These are phyloP conservation scores for Antonospora locustae DNA, from an alignment of 371 early-diverging fungal species.

Conservation along the genomic window DNA sequence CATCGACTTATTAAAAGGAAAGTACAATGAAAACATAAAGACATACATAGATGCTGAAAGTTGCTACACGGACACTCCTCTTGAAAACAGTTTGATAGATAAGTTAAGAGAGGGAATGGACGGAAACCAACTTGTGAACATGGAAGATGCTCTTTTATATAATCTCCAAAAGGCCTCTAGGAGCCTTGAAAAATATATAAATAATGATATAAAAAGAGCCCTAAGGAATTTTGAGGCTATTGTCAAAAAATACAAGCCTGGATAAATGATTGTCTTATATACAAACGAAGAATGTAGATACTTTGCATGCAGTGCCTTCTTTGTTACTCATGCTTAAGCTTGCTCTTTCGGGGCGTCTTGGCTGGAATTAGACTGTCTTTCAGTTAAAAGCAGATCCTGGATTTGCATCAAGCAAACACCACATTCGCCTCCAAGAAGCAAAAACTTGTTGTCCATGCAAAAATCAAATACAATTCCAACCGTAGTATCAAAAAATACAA, in stretches of 20 bases:
- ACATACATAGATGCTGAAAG: background rate
- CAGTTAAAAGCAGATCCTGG: too few relatives aligned
- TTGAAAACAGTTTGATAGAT: background rate
- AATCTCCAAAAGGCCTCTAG: background rate
- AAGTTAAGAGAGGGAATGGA: background rate
- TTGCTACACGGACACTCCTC: background rate
- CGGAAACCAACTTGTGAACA: background rate
- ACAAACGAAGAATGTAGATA: too few relatives aligned
- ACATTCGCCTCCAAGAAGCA: conserved; percentile 26
- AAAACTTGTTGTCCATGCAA: background rate
- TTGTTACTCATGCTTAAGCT: too few relatives aligned
- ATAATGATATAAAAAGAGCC: background rate
- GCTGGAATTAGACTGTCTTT: too few relatives aligned
- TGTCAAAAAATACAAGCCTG: too few relatives aligned
- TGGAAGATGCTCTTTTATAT: background rate
- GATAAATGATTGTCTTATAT: too few relatives aligned
- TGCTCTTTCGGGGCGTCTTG: too few relatives aligned
- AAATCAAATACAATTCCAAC: conserved; percentile 36
- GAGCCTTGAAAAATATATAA: background rate
- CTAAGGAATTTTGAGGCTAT: too few relatives aligned
- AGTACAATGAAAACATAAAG: background rate
- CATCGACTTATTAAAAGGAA: background rate
- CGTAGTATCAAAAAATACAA: conserved; percentile 9
- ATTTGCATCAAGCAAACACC: too few relatives aligned
- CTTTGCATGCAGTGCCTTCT: too few relatives aligned